Conservation (phyloP, 306 rosid genomes). For the Glycine tomentella region DNA sequence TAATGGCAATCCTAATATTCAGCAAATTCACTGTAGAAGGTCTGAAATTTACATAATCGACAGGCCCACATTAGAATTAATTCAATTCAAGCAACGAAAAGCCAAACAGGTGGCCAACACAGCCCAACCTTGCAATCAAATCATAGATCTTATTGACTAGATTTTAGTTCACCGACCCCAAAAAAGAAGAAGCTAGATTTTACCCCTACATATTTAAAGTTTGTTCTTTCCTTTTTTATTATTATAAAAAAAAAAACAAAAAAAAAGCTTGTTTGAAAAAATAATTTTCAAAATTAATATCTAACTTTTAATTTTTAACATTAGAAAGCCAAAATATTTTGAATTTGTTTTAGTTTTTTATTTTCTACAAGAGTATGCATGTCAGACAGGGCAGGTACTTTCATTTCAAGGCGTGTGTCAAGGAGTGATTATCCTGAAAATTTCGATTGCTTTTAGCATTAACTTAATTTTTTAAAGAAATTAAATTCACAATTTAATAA, state of each 20-base stretch:
- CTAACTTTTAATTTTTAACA: too few relatives aligned
- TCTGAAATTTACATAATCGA: background rate
- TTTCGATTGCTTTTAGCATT: too few relatives aligned
- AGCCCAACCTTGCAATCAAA: background rate
- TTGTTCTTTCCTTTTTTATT: background rate
- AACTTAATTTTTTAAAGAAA: too few relatives aligned
- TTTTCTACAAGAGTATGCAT: too few relatives aligned
- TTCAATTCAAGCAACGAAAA: background rate
- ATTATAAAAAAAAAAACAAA: too few relatives aligned
- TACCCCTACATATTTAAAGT: background rate
- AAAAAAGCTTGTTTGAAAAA: background rate
- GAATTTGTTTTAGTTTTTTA: too few relatives aligned
- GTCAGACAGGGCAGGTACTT: too few relatives aligned
- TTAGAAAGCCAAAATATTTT: background rate
- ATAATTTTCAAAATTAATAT: too few relatives aligned
- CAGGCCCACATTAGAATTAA: background rate
- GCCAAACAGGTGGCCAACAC: background rate
- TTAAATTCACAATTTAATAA: too few relatives aligned
- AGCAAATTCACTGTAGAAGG: constrained; percentile 7
- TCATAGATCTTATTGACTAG: background rate
- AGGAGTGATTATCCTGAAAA: too few relatives aligned
- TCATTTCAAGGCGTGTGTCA: too few relatives aligned
- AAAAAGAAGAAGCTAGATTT: background rate
- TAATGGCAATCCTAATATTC: background rate
- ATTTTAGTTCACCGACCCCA: background rate